A percentile compares a stretch with the other conserved stretches of the same genome.
Evolutionary conservation across 2,329 filamentous ascomycete genomes (phyloP).

Genomic region (Aspergillus sp.): DNA sequence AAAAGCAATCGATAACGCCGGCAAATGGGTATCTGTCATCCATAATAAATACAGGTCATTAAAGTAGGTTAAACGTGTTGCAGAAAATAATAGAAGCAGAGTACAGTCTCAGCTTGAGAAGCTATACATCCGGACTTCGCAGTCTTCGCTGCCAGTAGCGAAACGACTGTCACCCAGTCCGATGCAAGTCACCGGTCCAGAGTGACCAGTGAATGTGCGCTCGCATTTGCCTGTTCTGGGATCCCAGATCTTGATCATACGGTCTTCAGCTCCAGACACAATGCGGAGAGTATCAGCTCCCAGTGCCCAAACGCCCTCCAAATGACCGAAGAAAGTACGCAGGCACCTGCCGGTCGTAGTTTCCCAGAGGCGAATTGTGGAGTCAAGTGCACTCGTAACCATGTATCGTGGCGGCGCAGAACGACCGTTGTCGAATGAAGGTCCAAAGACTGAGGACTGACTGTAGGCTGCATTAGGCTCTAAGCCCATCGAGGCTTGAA

Average conservation of each 20-base stretch:
- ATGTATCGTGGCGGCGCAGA: constrained; percentile 84
- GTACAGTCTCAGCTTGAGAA: constrained; percentile 50
- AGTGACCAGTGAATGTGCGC: constrained; percentile 85
- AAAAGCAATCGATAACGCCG: constrained; percentile 2
- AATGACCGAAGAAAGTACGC: constrained; percentile 91
- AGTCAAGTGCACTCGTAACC: constrained; percentile 86
- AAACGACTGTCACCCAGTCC: constrained; percentile 86
- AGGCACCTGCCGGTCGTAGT: constrained; percentile 77
- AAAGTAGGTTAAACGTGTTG: not conserved
- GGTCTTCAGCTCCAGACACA: constrained; percentile 87
- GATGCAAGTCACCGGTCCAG: constrained; percentile 88
- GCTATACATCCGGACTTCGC: constrained; percentile 81
- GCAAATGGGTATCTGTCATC: constrained; percentile 13
- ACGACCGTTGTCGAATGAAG: constrained; percentile 64
- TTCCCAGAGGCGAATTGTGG: constrained; percentile 91
- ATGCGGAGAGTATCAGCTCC: constrained; percentile 85
- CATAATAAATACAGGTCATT: constrained; percentile 11
- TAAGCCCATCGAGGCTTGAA: constrained; percentile 25
- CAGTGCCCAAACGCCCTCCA: constrained; percentile 94
- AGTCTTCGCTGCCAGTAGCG: constrained; percentile 90
- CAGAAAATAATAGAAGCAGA: not conserved
- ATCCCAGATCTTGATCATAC: constrained; percentile 96
- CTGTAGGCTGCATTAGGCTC: constrained; percentile 23
- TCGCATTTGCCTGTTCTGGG: constrained; percentile 88
- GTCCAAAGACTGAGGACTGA: constrained; percentile 59